Base-by-base conservation (phyloP, 192 early-diverging fungal species). In the Entrophospora sp. region DNA sequence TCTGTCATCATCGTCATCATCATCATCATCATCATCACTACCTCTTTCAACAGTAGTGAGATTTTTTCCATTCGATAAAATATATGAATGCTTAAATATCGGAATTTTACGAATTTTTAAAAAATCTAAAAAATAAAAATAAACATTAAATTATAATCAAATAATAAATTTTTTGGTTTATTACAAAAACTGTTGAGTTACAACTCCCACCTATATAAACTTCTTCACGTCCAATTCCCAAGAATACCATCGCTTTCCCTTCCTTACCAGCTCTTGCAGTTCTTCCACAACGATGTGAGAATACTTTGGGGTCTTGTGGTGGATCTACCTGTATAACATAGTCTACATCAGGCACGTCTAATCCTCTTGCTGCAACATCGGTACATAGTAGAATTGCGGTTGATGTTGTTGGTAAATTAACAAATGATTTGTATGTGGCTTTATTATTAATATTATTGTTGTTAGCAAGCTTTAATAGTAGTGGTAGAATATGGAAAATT, bases 291-390 rank as follows among this genome's bases (percentile, higher is more conserved):
- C 96, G 81, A 77, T 99, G 96, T 1, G 93, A 80, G 74, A 99
- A 99, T 7, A 86, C 84, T 76, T 96, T 95, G 5, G 95, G 95
- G 61, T 99, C 95, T 57, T 93, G 92, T 2, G 95, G 95, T 10
- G 96, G 89, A 68, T 99, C 96, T 38, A 88, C 86, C 72, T 99
- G 96, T 32, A 97, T 79, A 1, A 99, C 93, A 66, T 81, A 89
- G 60, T 97, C 96, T 0, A 99, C 91, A 74, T 95, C 91, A 0
- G 95, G 94, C 61, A 97, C 87, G 75, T 99, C 96, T 44, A 99
- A 69, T 12, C 96, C 96, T 24, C 96, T 85, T 3, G 93, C 89
- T 3, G 96, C 94, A 34, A 99, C 89, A 79, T 99, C 96, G 5
- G 95, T 99, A 71, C 91, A 94, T 9, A 99, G 67, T 61, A 99